Evolutionary conservation across 768 basidiomycete species (phyloP), one percentile per base, ranked within the genome.

Genomic region (Holtermannia corniformis): DNA sequence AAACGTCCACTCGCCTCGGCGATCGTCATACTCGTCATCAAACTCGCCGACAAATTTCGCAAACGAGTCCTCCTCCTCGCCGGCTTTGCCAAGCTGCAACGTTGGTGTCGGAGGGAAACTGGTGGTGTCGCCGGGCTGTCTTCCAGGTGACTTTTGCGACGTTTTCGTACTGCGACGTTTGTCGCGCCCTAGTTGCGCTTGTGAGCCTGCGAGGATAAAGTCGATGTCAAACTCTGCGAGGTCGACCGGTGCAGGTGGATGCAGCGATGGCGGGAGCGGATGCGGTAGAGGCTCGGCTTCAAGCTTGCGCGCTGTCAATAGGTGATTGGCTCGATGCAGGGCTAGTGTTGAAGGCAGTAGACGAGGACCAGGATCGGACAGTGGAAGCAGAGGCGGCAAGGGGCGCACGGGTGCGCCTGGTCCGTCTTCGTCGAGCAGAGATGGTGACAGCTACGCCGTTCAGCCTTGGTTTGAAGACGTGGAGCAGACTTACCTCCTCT

Each of bases 191-290:
- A 68, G 51, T 49, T 68, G 67, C 3, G 67, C 59, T 46, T 52
- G 59, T 0, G 66, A 66, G 1, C 69, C 72, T 26, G 70, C 64
- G 12, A 74, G 65, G 57, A 74, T 74, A 54, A 73, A 74, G 44
- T 72, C 72, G 41, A 74, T 67, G 57, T 74, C 73, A 52, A 74
- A 73, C 42, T 72, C 72, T n/a, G 71, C 56, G 5, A 72, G 50
- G 48, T 68, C 68, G 48, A 72, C 67, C 4, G 71, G 65, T 37
- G 62, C 60, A 23, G 71, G 71, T 22, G 68, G 68, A 47, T 72
- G 71, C 0, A 72, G 55, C 3, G 71, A 68, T 12, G 68, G 64
- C 4, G 71, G 71, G 22, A 72, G 44, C 10, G 71, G 71, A 59
- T 70, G 68, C 7, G 71, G 71, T 21, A 72, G 47, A 14, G 68